Evolutionary conservation across 257 asterid species (phyloP), one percentile per base, ranked within the genome.

Genomic region (Gynochthodes officinalis): DNA sequence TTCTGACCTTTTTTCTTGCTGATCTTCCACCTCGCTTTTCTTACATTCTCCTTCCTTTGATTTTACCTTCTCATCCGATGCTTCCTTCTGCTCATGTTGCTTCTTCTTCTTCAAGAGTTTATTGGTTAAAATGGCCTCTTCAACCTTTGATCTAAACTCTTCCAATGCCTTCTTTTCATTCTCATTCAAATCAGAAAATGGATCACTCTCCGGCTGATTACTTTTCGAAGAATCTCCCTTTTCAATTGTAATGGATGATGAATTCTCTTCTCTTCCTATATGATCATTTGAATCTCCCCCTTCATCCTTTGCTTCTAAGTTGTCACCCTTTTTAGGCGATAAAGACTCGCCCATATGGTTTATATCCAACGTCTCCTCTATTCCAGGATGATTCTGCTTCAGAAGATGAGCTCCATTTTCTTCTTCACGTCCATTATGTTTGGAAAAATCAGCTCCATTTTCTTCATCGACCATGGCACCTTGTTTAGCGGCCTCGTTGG

Each of bases 101-200:
- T 0, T 50, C 42, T 61, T 67, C 61, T 76, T 70, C 44, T 72
- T 50, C 37, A 79, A 67, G 37, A 82, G 33, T 25, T 37, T 79
- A 69, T 63, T 72, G 30, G 14, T 73, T 54, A 73, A 50, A 35
- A 78, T 82, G 80, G 84, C 86, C 15, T 78, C 80, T 63, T 89
- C 90, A 7, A 90, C 62, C 52, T 54, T 81, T 0, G 84, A 79
- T 50, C 84, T 76, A 32, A 90, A 75, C n/a, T 88, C 95, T 42
- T 43, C 67, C 69, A 85, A 68, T 7, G 88, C 84, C 76, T 70
- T 79, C 49, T 50, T 84, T 75, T 86, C 89, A n/a, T 65, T 16
- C 58, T 74, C 86, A 28, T 79, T 82, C 43, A 89, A 44, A 67
- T 80, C 84, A 14, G 76, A 49, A 25, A 53, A 32, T n/a, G 33